A percentile compares a stretch with the other conserved stretches of the same genome.
Evolutionary conservation across 306 rosid species (phyloP).

Genomic region (Gleditsia sinensis): DNA sequence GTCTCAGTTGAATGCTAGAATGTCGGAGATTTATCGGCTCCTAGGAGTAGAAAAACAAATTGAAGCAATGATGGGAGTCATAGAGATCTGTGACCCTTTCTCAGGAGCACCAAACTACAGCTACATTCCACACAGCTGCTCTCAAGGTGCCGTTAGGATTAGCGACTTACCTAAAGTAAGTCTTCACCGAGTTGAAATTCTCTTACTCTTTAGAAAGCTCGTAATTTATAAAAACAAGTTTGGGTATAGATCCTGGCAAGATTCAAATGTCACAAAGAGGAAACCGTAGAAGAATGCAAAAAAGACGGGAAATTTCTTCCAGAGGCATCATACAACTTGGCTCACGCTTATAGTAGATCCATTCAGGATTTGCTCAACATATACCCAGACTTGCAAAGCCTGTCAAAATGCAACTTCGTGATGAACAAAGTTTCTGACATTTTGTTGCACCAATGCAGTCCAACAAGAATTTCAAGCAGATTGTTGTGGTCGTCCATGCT

Average conservation of each 20-base stretch:
- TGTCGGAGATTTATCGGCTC: conserved; percentile 41
- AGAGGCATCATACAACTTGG: conserved; percentile 48
- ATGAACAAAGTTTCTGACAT: conserved; percentile 50
- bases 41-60: conserved; percentile 46
- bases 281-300: conserved; percentile 39
- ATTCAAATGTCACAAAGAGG: conserved; percentile 42
- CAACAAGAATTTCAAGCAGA: conserved; percentile 42
- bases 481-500: conserved; percentile 58
- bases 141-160: conserved; percentile 38
- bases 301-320: conserved; percentile 52
- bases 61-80: conserved; percentile 34
- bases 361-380: conserved; percentile 59
- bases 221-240: not conserved
- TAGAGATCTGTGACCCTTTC: conserved; percentile 69
- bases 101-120: conserved; percentile 50
- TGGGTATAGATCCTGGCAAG: conserved; percentile 48
- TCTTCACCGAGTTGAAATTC: not conserved
- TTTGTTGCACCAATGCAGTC: conserved; percentile 63
- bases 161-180: conserved; percentile 59
- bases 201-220: too few species aligned
- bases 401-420: conserved; percentile 57
- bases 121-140: conserved; percentile 55
- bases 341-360: conserved; percentile 62
- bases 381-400: conserved; percentile 61
- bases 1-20: conserved; percentile 63